phyloP scores from a whole-genome alignment of 1,139 yeast genomes.

The Chernovozyma sophiae-reginae region DNA sequence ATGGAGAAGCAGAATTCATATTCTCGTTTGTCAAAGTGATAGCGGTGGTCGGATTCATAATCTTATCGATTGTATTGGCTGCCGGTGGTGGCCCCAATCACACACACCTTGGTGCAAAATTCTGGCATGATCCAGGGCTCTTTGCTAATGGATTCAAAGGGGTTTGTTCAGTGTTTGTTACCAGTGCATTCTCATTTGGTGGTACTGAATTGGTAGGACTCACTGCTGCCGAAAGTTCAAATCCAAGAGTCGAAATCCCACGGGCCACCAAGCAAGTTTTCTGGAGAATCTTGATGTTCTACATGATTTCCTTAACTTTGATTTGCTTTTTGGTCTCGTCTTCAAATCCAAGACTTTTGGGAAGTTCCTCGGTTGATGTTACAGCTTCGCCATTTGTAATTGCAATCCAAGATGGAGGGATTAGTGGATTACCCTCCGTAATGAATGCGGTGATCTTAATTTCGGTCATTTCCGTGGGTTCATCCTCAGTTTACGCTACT shows the following conservation, averaged over 20 bases:
- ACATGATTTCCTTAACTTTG: conserved; percentile 29
- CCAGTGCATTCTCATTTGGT: conserved; percentile 39
- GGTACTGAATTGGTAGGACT: conserved; percentile 34
- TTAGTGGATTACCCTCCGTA: conserved; percentile 51
- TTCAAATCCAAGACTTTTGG: conserved; percentile 18
- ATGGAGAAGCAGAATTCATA: conserved; percentile 32
- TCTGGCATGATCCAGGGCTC: conserved; percentile 32
- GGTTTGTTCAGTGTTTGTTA: conserved; percentile 35
- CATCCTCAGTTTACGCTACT: conserved; percentile 34
- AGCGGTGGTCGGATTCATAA: conserved; percentile 31
- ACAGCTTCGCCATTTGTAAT: conserved; percentile 61
- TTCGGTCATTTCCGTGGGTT: conserved; percentile 48
- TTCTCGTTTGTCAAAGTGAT: conserved; percentile 28
- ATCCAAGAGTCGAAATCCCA: conserved; percentile 36
- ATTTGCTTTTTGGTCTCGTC: conserved; percentile 32
- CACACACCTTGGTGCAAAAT: conserved; percentile 18
- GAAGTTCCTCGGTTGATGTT: conserved; percentile 44
- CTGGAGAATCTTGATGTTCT: conserved; percentile 33
- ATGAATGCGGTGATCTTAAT: conserved; percentile 48
- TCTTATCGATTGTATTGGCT: conserved; percentile 27
- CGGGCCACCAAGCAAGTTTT: conserved; percentile 37
- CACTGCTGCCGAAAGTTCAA: conserved; percentile 41
- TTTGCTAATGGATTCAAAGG: conserved; percentile 42
- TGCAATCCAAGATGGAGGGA: conserved; percentile 52
- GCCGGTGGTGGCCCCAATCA: conserved; percentile 30